Percentiles rank a stretch among this genome's conserved stretches.
phyloP scores from a whole-genome alignment of 2,329 filamentous ascomycete genomes.

The Penicillium aurantiogriseum region DNA sequence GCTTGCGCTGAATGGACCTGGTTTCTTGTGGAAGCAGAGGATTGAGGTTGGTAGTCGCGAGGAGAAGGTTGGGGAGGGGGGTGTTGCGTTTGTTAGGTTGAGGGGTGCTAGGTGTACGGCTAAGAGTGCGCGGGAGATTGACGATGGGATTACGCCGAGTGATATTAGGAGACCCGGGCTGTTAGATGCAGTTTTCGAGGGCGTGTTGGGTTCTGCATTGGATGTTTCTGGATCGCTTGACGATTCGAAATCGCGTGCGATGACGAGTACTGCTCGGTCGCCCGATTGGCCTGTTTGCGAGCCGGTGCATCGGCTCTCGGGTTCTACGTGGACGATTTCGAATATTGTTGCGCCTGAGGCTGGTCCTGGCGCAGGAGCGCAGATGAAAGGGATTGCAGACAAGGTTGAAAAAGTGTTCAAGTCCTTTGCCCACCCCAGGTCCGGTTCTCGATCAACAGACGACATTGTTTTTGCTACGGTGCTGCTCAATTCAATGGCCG shows the following conservation, averaged over 20 bases:
- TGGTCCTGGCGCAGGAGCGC: constrained; percentile 40
- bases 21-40: constrained; percentile 66
- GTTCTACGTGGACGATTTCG: constrained; percentile 35
- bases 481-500: constrained; percentile 73
- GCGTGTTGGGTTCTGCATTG: constrained; percentile 32
- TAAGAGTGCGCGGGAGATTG: constrained; percentile 34
- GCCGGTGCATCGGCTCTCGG: constrained; percentile 22
- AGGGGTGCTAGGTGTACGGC: constrained; percentile 54
- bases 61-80: constrained; percentile 67
- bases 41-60: constrained; percentile 61
- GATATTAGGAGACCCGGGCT: constrained; percentile 57
- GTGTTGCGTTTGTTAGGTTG: constrained; percentile 70
- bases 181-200: constrained; percentile 63
- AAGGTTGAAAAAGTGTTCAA: constrained; percentile 20
- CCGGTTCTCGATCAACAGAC: constrained; percentile 25
- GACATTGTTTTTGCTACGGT: constrained; percentile 56
- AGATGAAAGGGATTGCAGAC: constrained; percentile 38
- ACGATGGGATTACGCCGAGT: constrained; percentile 23
- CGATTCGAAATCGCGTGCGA: background rate
- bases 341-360: constrained; percentile 42
- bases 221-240: background rate
- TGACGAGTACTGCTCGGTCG: background rate
- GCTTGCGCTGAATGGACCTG: constrained; percentile 77
- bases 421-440: constrained; percentile 8
- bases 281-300: constrained; percentile 13